Conservation (phyloP, 1,284 basidiomycete species). For the Ceratobasidium papillatum region DNA sequence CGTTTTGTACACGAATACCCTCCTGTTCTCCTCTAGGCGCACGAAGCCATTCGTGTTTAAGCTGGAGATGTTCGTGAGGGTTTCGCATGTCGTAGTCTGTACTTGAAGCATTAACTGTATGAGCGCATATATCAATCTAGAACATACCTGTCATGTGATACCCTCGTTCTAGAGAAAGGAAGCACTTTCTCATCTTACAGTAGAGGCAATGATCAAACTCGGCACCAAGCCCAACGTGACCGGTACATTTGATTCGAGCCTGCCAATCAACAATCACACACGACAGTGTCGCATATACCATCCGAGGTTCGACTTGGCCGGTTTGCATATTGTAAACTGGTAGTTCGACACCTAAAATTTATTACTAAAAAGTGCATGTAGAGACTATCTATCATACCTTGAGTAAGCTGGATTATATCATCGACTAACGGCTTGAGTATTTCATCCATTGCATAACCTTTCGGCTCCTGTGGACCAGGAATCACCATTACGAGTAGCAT, state of each 20-base stretch:
- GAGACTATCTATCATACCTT: not conserved
- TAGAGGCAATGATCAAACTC: constrained; percentile 16
- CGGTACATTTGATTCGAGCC: not conserved
- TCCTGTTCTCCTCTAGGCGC: not conserved
- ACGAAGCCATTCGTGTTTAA: not conserved
- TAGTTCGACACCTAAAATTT: not conserved
- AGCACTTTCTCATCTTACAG: constrained; percentile 2
- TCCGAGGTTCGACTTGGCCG: not conserved
- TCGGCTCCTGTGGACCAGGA: not conserved
- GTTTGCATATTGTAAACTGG: not conserved
- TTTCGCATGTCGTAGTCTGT: not conserved
- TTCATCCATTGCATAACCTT: not conserved
- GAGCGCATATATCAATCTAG: not conserved
- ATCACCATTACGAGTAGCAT: not conserved
- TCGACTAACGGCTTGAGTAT: constrained; percentile 1
- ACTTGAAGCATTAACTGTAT: not conserved
- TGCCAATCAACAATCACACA: not conserved
- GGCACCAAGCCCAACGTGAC: not conserved
- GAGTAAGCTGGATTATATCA: not conserved
- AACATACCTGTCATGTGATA: not conserved
- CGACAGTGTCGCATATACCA: not conserved
- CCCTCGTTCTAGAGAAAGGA: not conserved
- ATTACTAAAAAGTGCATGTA: not conserved
- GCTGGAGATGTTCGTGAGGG: not conserved
- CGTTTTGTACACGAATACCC: not conserved